Base-by-base conservation (phyloP, 352 stramenopile genomes). In the Phytophthora parvispora region DNA sequence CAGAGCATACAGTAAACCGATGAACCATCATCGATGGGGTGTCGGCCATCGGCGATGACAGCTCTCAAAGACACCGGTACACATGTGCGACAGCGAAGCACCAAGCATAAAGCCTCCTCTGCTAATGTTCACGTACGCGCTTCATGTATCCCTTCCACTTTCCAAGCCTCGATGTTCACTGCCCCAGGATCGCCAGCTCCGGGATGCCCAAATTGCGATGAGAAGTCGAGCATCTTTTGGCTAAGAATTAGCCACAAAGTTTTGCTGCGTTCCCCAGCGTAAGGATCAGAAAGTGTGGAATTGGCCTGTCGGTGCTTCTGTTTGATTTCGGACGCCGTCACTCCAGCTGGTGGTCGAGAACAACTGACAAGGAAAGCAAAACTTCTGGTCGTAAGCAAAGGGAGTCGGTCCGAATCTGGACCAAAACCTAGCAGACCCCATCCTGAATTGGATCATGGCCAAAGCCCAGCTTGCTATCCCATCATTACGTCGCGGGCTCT, bases 401-500 rank as follows among this genome's bases (percentile, higher is more conserved):
- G 16, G 29, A 48, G 45, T 58, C 45, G 34, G 53, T 58, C 62
- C 42, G 32, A 58, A 40, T 31, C 31, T 65, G 31, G 29, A 59
- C 54, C 54, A 54, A 66, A 70, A 65, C 55, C 63, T 70, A 72
- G 15, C 5, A 36, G 16, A 55, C 49, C 64, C 69, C 69, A 77
- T 77, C 69, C 32, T 55, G n/a, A 64, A 36, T 53, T 51, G 12
- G 29, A 72, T 76, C 68, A 38, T 62, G 16, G 24, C 40, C 58
- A 74, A 70, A 71, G 61, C 67, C 50, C 40, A 57, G 55, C 27
- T 40, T 45, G 32, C 45, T 50, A 72, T 72, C 58, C 49, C 63
- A 67, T 71, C 69, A 71, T 77, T 63, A 73, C 64, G 28, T 70
- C 49, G 59, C 36, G 22, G 48, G 20, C 34, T 59, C 25, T 71